Evolutionary conservation across 2,329 filamentous ascomycete species (phyloP), one percentile per base, ranked within the genome.

Genomic region (Sarocladium oryzae): DNA sequence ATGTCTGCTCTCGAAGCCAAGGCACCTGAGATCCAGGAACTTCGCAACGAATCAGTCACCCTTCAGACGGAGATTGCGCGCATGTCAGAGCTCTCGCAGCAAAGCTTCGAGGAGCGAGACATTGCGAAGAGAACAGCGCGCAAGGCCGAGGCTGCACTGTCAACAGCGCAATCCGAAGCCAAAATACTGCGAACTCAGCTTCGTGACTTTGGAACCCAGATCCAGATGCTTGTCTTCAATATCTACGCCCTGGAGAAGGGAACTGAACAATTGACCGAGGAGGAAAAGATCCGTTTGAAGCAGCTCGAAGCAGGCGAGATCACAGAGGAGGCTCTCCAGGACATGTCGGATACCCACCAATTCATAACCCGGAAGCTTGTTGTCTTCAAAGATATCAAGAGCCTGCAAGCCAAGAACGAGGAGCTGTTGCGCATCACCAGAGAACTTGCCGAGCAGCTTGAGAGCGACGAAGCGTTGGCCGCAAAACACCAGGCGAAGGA

Each of bases 311-410:
- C 81, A 53, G 87, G 89, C 50, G 84, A 93, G 59, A 74, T 92
- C 21, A 77, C 81, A 8, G 86, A 89, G 52, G 81, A 85, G 52
- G 77, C 81, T 1, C 70, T 88, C 6, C 80, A 86, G 30, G 87
- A 89, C 57, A 77, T 91, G 64, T 91, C 87, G 4, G 86, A 90
- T 56, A 95, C 91, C 1, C 89, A 92, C 60, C 85, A 84, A 52
- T 86, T 96, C 66, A 96, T 99, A 60, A 93, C 87, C 24, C 82
- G 93, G 61, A 86, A 91, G 55, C 75, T 97, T n/a, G 87, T 91
- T 8, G 82, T 90, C 1, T 99, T 95, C 79, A 89, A 88, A 60
- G 85, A 90, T 57, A 82, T 96, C 35, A 76, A 81, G 53, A 88
- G 95, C 51, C 74, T 99, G 9, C 90, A 96, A 63, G 79, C 86